phyloP scores from a whole-genome alignment of 2,329 filamentous ascomycete genomes.

The Colletotrichum salicis region DNA sequence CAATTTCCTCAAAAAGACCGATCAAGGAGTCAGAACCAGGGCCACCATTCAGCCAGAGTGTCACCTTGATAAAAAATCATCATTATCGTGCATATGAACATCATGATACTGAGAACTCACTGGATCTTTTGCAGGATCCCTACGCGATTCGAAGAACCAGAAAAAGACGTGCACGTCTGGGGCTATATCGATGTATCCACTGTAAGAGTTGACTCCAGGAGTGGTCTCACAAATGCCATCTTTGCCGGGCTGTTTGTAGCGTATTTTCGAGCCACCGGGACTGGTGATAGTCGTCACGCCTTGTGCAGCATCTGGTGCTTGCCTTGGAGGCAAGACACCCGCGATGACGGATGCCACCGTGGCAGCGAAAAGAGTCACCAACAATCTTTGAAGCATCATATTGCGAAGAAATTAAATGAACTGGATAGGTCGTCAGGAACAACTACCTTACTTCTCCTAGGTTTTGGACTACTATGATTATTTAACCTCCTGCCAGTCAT shows the following conservation, averaged over 20 bases:
- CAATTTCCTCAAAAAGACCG: too few species aligned
- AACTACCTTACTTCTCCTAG: too few species aligned
- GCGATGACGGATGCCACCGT: neutral
- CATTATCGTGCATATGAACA: too few species aligned
- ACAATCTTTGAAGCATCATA: neutral
- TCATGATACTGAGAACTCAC: neutral
- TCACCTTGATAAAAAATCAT: too few species aligned
- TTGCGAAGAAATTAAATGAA: neutral
- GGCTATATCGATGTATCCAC: slow-evolving; percentile 17
- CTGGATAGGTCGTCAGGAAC: neutral
- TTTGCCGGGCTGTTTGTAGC: slow-evolving; percentile 18
- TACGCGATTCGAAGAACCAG: slow-evolving; percentile 25
- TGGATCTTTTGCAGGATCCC: slow-evolving; percentile 21
- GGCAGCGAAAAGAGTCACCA: neutral
- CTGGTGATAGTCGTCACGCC: slow-evolving; percentile 19
- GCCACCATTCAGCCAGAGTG: too few species aligned
- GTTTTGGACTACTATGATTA: neutral
- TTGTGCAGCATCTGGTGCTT: slow-evolving; percentile 4
- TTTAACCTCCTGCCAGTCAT: neutral
- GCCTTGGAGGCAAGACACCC: slow-evolving; percentile 10
- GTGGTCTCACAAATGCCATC: slow-evolving; percentile 20
- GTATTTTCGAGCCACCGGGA: slow-evolving; percentile 7
- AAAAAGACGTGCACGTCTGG: slow-evolving; percentile 18
- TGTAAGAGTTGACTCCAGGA: slow-evolving; percentile 20
- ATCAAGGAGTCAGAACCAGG: too few species aligned